Conservation (phyloP, 306 rosid species). For the Crotalaria pallida region DNA sequence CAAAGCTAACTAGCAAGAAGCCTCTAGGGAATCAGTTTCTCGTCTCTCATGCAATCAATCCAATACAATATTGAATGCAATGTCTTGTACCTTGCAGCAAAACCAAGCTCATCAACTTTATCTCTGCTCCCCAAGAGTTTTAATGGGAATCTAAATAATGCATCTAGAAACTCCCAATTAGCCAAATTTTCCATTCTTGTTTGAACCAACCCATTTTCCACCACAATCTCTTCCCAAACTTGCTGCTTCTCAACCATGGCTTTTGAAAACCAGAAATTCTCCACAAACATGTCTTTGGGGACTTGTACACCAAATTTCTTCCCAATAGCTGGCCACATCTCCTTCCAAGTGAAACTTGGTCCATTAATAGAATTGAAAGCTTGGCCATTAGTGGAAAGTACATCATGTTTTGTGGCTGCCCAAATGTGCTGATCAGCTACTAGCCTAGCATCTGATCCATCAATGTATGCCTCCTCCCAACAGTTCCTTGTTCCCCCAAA, state of each 20-base stretch:
- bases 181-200: constrained; percentile 63
- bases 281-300: constrained; percentile 37
- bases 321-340: constrained; percentile 66
- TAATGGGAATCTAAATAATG: constrained; percentile 62
- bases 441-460: constrained; percentile 80
- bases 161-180: constrained; percentile 79
- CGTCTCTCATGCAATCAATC: constrained; percentile 68
- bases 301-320: constrained; percentile 49
- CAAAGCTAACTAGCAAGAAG: constrained; percentile 8
- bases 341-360: constrained; percentile 70
- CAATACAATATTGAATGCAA: constrained; percentile 70
- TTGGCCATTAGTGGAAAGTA: constrained; percentile 29
- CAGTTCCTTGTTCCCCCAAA: constrained; percentile 75
- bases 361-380: constrained; percentile 77
- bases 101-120: constrained; percentile 66
- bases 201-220: constrained; percentile 53
- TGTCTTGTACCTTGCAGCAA: constrained; percentile 46
- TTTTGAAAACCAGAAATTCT: constrained; percentile 47
- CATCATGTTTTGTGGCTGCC: constrained; percentile 49
- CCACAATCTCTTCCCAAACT: constrained; percentile 79
- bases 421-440: constrained; percentile 92
- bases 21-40: constrained; percentile 57
- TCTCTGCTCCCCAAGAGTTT: constrained; percentile 68
- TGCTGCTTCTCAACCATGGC: constrained; percentile 58
- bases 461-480: constrained; percentile 75